A percentile compares a stretch with the other conserved stretches of the same genome.
Conservation (phyloP, 192 early-diverging fungal species). For the Bifiguratus adelaidae region DNA sequence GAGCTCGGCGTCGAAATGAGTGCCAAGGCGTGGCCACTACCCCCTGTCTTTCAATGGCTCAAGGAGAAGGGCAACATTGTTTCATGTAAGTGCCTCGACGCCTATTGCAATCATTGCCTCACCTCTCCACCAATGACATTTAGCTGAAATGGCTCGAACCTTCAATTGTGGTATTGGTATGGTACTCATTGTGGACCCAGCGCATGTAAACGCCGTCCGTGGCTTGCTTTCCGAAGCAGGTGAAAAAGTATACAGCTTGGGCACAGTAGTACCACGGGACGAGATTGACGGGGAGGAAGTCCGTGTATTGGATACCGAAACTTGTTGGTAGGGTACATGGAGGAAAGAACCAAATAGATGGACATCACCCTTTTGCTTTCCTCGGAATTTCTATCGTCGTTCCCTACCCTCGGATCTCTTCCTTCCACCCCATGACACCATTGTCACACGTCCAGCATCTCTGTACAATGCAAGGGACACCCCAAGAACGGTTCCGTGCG, state of each 20-base stretch:
- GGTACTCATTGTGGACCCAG: conserved; percentile 74
- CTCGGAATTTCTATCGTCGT: no score
- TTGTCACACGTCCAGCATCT: no score
- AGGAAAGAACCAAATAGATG: no score
- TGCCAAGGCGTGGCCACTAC: conserved; percentile 68
- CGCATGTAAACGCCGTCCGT: conserved; percentile 49
- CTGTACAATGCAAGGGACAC: no score
- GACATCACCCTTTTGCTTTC: no score
- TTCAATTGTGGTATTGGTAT: conserved; percentile 99
- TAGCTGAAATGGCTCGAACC: conserved; percentile 86
- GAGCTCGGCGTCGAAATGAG: conserved; percentile 76
- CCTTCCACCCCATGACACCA: no score
- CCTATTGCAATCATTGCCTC: background rate
- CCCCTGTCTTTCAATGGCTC: conserved; percentile 93
- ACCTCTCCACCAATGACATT: conserved; percentile 9
- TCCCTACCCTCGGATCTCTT: no score
- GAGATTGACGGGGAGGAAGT: conserved; percentile 39
- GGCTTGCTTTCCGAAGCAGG: conserved; percentile 42
- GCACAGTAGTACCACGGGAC: conserved; percentile 39
- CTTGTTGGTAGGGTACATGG: conserved; percentile 9
- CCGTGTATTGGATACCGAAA: conserved; percentile 22
- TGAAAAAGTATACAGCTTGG: conserved; percentile 65
- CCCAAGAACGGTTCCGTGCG: no score
- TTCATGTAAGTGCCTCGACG: conserved; percentile 23
- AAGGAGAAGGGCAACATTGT: conserved; percentile 73